Conservation (phyloP, 1,139 yeast species). For the Candida labiduridarum region DNA sequence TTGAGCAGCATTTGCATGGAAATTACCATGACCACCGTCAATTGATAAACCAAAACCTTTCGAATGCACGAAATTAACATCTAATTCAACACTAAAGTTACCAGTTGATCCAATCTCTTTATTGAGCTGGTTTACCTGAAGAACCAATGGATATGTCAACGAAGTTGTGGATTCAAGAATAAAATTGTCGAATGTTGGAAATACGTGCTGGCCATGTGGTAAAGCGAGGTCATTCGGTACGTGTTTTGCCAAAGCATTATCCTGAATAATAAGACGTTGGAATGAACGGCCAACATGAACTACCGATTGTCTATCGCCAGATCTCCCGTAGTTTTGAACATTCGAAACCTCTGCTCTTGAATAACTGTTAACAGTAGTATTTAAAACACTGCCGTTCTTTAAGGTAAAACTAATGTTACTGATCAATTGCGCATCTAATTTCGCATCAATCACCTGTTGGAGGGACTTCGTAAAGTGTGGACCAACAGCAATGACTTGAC, state of each 20-base stretch:
- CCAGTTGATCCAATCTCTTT: constrained; percentile 14
- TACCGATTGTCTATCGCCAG: constrained; percentile 36
- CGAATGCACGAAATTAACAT: constrained; percentile 20
- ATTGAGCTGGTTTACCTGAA: constrained; percentile 13
- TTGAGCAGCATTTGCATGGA: constrained; percentile 26
- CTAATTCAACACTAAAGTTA: constrained; percentile 22
- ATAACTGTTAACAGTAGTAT: constrained; percentile 26
- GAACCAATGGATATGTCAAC: constrained; percentile 27
- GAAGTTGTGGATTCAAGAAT: constrained; percentile 20
- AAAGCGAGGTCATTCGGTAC: not conserved
- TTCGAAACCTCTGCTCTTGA: constrained; percentile 37
- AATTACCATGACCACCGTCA: constrained; percentile 23
- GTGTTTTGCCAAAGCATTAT: constrained; percentile 16
- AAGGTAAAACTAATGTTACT: constrained; percentile 37
- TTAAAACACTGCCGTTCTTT: constrained; percentile 31
- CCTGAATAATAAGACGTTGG: constrained; percentile 21
- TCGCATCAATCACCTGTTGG: constrained; percentile 40
- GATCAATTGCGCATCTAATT: constrained; percentile 30
- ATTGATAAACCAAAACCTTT: constrained; percentile 19
- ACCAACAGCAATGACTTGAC: constrained; percentile 20
- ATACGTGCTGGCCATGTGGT: not conserved
- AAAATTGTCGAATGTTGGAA: constrained; percentile 9
- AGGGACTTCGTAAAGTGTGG: constrained; percentile 39
- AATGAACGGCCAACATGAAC: constrained; percentile 28
- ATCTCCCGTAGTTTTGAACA: constrained; percentile 29